These are phyloP conservation scores for Diaporthe sp. DNA, from an alignment of 2,329 filamentous ascomycete species.

Conservation along the genomic window DNA sequence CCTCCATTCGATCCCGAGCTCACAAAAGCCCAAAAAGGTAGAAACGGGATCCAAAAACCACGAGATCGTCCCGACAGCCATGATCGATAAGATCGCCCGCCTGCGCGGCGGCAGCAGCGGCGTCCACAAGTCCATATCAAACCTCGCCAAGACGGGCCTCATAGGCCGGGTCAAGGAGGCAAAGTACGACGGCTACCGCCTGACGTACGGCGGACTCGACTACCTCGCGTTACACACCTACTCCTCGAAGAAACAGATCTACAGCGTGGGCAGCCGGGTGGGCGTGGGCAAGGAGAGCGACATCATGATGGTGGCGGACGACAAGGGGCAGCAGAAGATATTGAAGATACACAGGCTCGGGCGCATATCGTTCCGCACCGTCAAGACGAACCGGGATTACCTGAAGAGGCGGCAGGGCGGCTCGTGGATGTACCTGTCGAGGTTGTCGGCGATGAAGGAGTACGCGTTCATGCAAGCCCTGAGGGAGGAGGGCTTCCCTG, in stretches of 20 bases:
- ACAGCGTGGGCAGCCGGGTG: constrained; percentile 93
- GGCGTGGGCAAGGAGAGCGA: constrained; percentile 98
- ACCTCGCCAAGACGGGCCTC: constrained; percentile 89
- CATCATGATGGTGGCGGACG: constrained; percentile 91
- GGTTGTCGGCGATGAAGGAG: constrained; percentile 92
- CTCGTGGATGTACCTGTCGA: constrained; percentile 98
- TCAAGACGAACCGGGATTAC: constrained; percentile 97
- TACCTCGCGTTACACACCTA: constrained; percentile 96
- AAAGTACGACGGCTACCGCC: constrained; percentile 95
- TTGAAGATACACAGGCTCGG: constrained; percentile 97
- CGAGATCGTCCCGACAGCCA: constrained; percentile 90
- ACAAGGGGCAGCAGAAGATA: constrained; percentile 80
- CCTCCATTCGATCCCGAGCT: constrained; percentile 38
- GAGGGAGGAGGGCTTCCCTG: constrained; percentile 84
- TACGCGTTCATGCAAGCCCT: constrained; percentile 94
- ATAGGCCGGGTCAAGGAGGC: constrained; percentile 95
- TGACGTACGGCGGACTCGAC: constrained; percentile 96
- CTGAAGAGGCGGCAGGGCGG: constrained; percentile 77
- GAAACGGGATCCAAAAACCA: constrained; percentile 96
- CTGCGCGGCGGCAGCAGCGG: constrained; percentile 81
- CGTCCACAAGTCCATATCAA: constrained; percentile 88
- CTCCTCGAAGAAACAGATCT: constrained; percentile 81
- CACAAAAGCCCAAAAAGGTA: constrained; percentile 68
- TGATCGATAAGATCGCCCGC: constrained; percentile 87
- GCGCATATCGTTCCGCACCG: constrained; percentile 94